Base-by-base conservation (phyloP, 2,329 filamentous ascomycete genomes). In the Aureobasidium melanogenum region DNA sequence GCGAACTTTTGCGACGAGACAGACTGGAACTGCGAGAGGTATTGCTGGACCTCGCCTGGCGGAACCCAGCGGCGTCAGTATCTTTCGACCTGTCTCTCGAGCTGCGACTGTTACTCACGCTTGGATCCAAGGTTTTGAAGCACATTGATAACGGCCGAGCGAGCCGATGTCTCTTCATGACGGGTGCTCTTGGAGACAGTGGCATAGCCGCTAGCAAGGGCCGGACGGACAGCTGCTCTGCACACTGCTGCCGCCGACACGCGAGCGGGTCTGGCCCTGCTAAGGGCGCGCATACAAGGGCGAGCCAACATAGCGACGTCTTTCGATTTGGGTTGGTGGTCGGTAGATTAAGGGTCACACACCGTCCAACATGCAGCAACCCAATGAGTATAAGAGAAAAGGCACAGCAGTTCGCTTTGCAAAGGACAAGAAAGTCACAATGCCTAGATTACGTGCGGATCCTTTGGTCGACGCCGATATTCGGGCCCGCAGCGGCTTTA, bases 1-100 rank as follows among this genome's bases (percentile, higher is more conserved):
- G 92, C 93, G 75, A 97, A 99, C 72, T 96, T 91, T 79, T 97
- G 92, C 38, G 91, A 96, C 47, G 91, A 94, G 64, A 97, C 92
- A 36, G 92, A 96, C 68, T 88, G 94, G 81, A 99, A 99, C 74
- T 97, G 91, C 67, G 92, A 94, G 63, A 97, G 86, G 76, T 97
- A 97, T 76, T 97, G 93, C 80, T 97, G 90, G 65, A 95, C 91
- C 79, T 99, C 59, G 24, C 57, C 57, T 60, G 39, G 10, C 22
- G 22, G 28, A 2, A 48, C 24, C 24, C 44, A 15, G 19, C 17
- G 19, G 55, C 44, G 55, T 47, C 55, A 58, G 55, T 58, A 6
- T 58, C 44, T 46, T 15, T 38, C 36, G 22, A 17, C 4, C 9
- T n/a, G 17, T 32, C n/a, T 38, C 41, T 46, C 6, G 41, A 46